A percentile compares a stretch with the other conserved stretches of the same genome.
phyloP scores from a whole-genome alignment of 129 eudicot genomes.

The Artemisia annua region DNA sequence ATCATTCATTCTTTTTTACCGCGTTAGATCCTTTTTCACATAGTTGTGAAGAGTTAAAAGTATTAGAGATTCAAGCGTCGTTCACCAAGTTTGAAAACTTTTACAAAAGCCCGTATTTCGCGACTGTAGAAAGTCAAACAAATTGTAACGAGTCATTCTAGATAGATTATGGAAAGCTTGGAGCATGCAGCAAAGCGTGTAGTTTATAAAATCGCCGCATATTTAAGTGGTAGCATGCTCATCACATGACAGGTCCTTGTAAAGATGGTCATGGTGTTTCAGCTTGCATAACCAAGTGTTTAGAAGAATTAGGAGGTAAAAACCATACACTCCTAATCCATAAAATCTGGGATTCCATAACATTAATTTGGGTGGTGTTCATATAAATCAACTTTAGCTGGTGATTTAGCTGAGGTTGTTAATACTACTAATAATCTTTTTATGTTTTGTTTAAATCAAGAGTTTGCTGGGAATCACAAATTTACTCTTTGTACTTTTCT shows the following conservation, averaged over 20 bases:
- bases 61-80: not conserved
- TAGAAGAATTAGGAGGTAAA: conserved; percentile 80
- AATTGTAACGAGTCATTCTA: not conserved
- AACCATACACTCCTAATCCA: too few species aligned
- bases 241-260: conserved; percentile 94
- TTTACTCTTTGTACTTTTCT: too few species aligned
- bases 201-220: conserved; percentile 72
- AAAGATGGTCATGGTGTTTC: conserved; percentile 88
- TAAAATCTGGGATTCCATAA: not conserved
- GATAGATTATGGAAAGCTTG: conserved; percentile 84
- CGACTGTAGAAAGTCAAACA: conserved; percentile 19
- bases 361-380: not conserved
- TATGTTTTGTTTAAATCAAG: too few species aligned
- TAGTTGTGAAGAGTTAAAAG: too few species aligned
- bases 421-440: too few species aligned
- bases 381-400: conserved; percentile 69
- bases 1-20: too few species aligned
- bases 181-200: conserved; percentile 81
- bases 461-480: too few species aligned
- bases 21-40: too few species aligned
- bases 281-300: conserved; percentile 63
- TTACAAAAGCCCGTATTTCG: too few species aligned
- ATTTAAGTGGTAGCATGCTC: conserved; percentile 86
- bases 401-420: conserved; percentile 81
- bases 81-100: conserved; percentile 8